Conservation (phyloP, 306 rosid genomes). For the Malus fusca region DNA sequence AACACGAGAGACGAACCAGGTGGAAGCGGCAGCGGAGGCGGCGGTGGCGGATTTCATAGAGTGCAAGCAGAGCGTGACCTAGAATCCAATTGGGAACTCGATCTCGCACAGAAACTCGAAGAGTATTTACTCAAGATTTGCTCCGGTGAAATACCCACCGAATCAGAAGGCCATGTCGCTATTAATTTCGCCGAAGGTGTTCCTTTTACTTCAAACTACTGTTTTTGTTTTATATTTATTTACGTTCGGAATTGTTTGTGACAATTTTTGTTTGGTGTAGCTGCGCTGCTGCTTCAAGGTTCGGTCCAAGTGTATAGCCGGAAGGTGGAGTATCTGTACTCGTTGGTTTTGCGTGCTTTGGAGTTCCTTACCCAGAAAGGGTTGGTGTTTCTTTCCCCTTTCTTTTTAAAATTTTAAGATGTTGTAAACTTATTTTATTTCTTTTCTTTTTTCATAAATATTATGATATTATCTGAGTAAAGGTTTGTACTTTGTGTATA, state of each 20-base stretch:
- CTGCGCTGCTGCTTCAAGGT: slow-evolving; percentile 94
- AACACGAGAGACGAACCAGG: slow-evolving; percentile 30
- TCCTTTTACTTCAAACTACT: background rate
- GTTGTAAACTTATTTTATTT: background rate
- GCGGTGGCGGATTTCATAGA: slow-evolving; percentile 39
- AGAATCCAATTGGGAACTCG: slow-evolving; percentile 88
- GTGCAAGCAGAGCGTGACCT: slow-evolving; percentile 91
- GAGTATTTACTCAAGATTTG: slow-evolving; percentile 74
- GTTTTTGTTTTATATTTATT: background rate
- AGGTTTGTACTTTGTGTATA: slow-evolving; percentile 3
- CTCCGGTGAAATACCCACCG: slow-evolving; percentile 65
- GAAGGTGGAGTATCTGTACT: slow-evolving; percentile 83
- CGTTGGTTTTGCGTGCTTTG: slow-evolving; percentile 80
- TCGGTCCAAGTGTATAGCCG: slow-evolving; percentile 93
- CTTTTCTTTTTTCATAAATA: background rate
- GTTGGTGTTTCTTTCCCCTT: slow-evolving; percentile 31
- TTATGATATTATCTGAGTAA: background rate
- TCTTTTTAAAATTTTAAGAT: background rate
- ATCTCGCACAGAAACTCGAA: slow-evolving; percentile 81
- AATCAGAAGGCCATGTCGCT: slow-evolving; percentile 40
- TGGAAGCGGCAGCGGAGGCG: slow-evolving; percentile 18
- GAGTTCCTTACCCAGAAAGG: slow-evolving; percentile 91
- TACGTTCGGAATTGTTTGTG: slow-evolving; percentile 10
- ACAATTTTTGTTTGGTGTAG: slow-evolving; percentile 34
- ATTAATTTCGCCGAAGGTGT: slow-evolving; percentile 90